These are phyloP conservation scores for Anisodus acutangulus DNA, from an alignment of 257 asterid species.

Conservation along the genomic window DNA sequence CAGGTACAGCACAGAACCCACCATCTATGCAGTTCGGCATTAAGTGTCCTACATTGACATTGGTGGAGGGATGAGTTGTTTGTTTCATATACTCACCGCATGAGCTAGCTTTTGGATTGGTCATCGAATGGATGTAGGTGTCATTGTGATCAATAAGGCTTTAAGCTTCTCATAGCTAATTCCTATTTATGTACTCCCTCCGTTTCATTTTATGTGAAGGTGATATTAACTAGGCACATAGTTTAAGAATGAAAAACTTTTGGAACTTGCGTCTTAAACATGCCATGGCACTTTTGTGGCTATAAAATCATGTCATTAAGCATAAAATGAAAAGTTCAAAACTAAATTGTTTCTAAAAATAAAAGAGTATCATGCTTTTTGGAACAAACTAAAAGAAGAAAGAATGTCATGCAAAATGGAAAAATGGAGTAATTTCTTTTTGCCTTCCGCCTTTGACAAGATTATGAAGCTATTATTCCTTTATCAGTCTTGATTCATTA, in stretches of 20 bases:
- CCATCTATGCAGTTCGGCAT: neutral
- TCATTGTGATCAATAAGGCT: neutral
- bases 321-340: neutral
- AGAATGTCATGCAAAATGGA: neutral
- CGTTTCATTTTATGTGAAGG: neutral
- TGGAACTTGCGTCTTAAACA: neutral
- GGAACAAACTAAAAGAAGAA: neutral
- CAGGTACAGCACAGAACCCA: neutral
- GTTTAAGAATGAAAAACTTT: neutral
- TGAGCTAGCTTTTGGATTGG: neutral
- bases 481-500: constrained; percentile 1
- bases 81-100: neutral
- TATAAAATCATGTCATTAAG: neutral
- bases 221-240: neutral
- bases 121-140: neutral
- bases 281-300: neutral
- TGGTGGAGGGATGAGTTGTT: neutral
- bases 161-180: constrained; percentile 18
- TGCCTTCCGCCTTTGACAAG: neutral
- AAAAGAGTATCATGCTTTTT: neutral
- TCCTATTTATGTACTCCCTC: neutral
- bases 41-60: neutral
- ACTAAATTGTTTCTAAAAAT: neutral
- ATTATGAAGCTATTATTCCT: neutral
- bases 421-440: neutral